phyloP scores from a whole-genome alignment of 116 monocot genomes.

The Posidonia oceanica region DNA sequence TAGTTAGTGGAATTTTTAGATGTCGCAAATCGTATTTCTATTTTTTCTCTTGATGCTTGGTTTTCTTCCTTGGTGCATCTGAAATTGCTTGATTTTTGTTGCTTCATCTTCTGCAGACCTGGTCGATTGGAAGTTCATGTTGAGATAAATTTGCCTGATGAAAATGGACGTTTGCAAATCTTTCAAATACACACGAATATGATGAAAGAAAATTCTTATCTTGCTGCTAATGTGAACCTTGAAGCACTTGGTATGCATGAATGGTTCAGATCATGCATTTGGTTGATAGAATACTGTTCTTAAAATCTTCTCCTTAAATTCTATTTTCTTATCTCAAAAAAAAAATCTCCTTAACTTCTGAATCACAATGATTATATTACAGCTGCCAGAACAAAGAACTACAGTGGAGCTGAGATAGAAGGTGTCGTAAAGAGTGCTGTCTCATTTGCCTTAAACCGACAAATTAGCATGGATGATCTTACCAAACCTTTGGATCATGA shows the following conservation, averaged over 20 bases:
- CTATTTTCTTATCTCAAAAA: too few relatives aligned
- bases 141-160: slow-evolving; percentile 97
- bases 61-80: neutral
- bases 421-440: slow-evolving; percentile 99
- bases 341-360: too few relatives aligned
- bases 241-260: slow-evolving; percentile 69
- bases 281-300: neutral
- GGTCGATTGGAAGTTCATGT: slow-evolving; percentile 99
- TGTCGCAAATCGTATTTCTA: too few relatives aligned
- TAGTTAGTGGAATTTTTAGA: too few relatives aligned
- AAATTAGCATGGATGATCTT: slow-evolving; percentile 91
- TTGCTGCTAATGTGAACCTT: slow-evolving; percentile 81
- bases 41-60: slow-evolving; percentile 1
- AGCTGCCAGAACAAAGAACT: slow-evolving; percentile 97
- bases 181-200: slow-evolving; percentile 95
- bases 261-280: neutral
- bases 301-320: neutral
- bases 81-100: neutral
- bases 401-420: slow-evolving; percentile 96
- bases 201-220: slow-evolving; percentile 97
- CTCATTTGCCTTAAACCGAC: slow-evolving; percentile 85
- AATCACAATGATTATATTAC: slow-evolving; percentile 7
- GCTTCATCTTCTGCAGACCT: slow-evolving; percentile 42
- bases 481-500: slow-evolving; percentile 84
- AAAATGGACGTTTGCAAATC: slow-evolving; percentile 97